A percentile compares a stretch with the other conserved stretches of the same genome.
These are phyloP conservation scores for Apiospora malaysiana DNA, from an alignment of 2,329 filamentous ascomycete species.

Conservation along the genomic window DNA sequence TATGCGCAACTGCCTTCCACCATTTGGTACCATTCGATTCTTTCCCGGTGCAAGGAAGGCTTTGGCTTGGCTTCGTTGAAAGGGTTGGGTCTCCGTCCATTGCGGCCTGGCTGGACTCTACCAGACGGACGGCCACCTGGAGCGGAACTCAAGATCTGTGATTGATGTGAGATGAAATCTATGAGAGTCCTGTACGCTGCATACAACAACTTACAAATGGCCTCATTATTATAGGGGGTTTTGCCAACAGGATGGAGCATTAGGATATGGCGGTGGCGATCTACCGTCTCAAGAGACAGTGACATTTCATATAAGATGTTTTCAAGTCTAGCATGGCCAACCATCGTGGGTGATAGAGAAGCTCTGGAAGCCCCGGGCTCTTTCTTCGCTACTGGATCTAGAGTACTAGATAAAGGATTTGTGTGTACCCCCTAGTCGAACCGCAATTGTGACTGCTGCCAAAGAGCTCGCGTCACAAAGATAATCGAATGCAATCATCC, in stretches of 20 bases:
- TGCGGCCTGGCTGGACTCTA: background rate
- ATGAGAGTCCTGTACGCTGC: background rate
- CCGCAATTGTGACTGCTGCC: background rate
- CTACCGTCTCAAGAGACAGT: background rate
- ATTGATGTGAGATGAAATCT: background rate
- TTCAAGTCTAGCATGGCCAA: background rate
- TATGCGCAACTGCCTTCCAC: background rate
- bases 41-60: background rate
- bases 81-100: background rate
- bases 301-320: background rate
- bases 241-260: background rate
- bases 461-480: background rate
- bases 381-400: background rate
- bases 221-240: background rate
- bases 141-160: background rate
- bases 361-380: background rate
- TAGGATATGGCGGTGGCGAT: background rate
- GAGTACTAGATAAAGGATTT: background rate
- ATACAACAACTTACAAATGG: background rate
- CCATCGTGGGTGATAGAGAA: background rate
- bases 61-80: background rate
- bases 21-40: background rate
- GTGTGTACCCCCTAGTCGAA: background rate
- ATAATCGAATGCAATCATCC: background rate
- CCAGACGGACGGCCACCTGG: background rate